Base-by-base conservation (phyloP, 2,329 filamentous ascomycete species). In the Arthrobotrys sphaeroides region DNA sequence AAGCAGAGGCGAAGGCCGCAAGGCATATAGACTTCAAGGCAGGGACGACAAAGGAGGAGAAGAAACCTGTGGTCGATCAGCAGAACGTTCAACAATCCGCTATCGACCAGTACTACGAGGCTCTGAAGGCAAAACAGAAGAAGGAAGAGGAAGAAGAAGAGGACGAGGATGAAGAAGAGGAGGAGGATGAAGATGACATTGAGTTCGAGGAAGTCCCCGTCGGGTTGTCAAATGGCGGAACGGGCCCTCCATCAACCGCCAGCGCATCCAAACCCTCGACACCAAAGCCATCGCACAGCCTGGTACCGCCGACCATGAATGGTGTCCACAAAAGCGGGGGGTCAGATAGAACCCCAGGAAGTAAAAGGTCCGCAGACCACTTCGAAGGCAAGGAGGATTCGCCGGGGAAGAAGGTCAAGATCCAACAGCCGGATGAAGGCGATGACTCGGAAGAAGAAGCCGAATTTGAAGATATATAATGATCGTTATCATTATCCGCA, bases 191-290 rank as follows among this genome's bases (percentile, higher is more conserved):
- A 7, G 78, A 79, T 3, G 82, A 83, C 28, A 80, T 80, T 13
- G 80, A 84, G 59, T 84, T 85, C 45, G 84, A 85, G 76, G 84
- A 85, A 43, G 82, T 85, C 5, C 81, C 81, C 5, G 81, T 81
- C n/a, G 79, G 81, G 9, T 82, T 82, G 12, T 81, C 79, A 18
- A 80, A 80, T 40, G 64, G 45, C 77, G 79, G 40, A 68, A 79
- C 36, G 73, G 79, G 69, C 81, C 81, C 72, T n/a, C 83, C 82
- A 20, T 80, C 82, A 3, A 80, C 78, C 5, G 83, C 82, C 13
- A 81, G 82, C 16, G 81, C 81, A 9, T 79, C 80, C 3, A 77
- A 77, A 36, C 65, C 61, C 4, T 67, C 73, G 3, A 77, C 65
- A 9, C 69, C 55, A 33, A 75, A 31, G 67, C 73, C 59, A 28